phyloP scores from a whole-genome alignment of 495 filamentous ascomycete species.

The Aspergillus leporis region DNA sequence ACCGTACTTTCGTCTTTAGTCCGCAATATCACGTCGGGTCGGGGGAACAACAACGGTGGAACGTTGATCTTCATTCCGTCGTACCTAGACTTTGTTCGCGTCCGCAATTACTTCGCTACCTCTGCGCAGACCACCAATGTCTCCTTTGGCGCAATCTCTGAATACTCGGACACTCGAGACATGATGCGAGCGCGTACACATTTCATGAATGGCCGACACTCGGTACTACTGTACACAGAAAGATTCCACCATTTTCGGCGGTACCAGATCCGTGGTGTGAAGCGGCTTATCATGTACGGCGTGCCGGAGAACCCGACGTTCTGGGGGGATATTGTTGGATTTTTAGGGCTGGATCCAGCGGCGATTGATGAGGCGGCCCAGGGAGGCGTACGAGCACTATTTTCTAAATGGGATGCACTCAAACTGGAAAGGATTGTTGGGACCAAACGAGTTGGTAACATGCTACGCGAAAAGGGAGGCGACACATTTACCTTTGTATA shows the following conservation, averaged over 20 bases:
- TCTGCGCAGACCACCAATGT: slow-evolving; percentile 64
- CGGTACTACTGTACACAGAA: slow-evolving; percentile 85
- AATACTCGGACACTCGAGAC: slow-evolving; percentile 77
- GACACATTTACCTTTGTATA: slow-evolving; percentile 76
- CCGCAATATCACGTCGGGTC: slow-evolving; percentile 50
- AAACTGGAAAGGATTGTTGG: slow-evolving; percentile 90
- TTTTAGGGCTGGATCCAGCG: slow-evolving; percentile 52
- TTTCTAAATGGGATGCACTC: slow-evolving; percentile 85
- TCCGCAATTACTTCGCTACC: slow-evolving; percentile 88
- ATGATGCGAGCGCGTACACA: slow-evolving; percentile 82
- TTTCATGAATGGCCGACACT: slow-evolving; percentile 79
- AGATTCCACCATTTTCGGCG: slow-evolving; percentile 92
- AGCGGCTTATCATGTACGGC: slow-evolving; percentile 78
- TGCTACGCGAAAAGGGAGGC: slow-evolving; percentile 73
- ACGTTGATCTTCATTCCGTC: slow-evolving; percentile 85
- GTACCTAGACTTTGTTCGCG: slow-evolving; percentile 89
- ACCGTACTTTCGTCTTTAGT: slow-evolving; percentile 73
- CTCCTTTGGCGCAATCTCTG: slow-evolving; percentile 82
- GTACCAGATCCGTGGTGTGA: slow-evolving; percentile 76
- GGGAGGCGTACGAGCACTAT: slow-evolving; percentile 65
- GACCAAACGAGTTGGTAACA: slow-evolving; percentile 63
- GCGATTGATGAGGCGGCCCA: slow-evolving; percentile 38
- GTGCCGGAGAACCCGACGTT: slow-evolving; percentile 87
- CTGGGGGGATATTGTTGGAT: slow-evolving; percentile 83
- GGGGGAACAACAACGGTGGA: slow-evolving; percentile 48